These are phyloP conservation scores for Creolimax fragrantissima DNA, from an alignment of 78 protist genomes.

Conservation along the genomic window DNA sequence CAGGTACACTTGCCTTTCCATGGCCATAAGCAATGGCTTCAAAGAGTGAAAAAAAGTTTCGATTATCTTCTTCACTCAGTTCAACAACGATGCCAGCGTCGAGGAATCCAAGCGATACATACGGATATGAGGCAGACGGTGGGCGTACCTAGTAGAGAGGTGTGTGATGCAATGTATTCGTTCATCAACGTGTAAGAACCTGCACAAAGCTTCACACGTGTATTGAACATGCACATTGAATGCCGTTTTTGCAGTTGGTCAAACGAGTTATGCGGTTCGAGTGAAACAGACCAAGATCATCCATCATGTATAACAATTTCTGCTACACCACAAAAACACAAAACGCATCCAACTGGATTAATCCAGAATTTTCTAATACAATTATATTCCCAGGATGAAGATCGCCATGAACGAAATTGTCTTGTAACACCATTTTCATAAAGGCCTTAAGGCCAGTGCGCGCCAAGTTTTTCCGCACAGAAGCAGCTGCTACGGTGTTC, in stretches of 20 bases:
- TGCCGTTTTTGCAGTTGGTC: no score
- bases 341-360: not conserved
- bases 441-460: slow-evolving; percentile 17
- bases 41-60: slow-evolving; percentile 26
- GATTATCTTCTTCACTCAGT: not conserved
- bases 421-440: slow-evolving; percentile 13
- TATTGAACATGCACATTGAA: no score
- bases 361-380: not conserved
- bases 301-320: not conserved
- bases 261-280: no score
- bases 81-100: slow-evolving; percentile 28
- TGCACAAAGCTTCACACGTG: no score
- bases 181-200: no score
- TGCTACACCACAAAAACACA: not conserved
- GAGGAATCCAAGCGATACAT: not conserved
- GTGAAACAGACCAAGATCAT: no score
- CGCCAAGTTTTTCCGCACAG: not conserved
- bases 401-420: slow-evolving; percentile 40
- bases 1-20: not conserved
- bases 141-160: no score
- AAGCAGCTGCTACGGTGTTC: not conserved
- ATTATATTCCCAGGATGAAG: slow-evolving; percentile 40
- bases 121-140: not conserved
- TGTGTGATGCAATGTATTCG: no score
- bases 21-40: not conserved